These are phyloP conservation scores for Paraleonurus japonicus DNA, from an alignment of 257 asterid genomes.

Conservation along the genomic window DNA sequence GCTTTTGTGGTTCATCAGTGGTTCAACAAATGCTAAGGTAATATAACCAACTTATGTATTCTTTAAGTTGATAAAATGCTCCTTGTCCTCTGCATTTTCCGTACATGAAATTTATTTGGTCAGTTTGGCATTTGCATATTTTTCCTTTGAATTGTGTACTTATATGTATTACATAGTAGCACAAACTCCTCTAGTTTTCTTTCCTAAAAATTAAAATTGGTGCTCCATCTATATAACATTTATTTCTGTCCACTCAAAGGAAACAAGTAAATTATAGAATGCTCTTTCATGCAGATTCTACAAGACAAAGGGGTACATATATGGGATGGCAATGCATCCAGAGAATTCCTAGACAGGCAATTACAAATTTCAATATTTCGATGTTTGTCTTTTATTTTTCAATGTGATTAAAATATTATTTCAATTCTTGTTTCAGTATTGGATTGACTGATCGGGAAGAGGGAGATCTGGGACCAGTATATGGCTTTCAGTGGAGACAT, in stretches of 20 bases:
- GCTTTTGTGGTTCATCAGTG: constrained; percentile 97
- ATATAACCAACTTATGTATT: not conserved
- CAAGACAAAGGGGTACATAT: constrained; percentile 67
- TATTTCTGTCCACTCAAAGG: not conserved
- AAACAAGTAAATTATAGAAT: constrained; percentile 6
- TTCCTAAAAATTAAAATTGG: not conserved
- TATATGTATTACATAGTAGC: not conserved
- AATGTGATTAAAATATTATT: constrained; percentile 20
- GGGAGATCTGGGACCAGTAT: constrained; percentile 80
- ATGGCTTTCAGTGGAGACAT: constrained; percentile 88
- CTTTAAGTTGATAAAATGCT: not conserved
- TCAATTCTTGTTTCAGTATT: constrained; percentile 37
- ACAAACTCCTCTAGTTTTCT: not conserved
- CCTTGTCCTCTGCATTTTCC: constrained; percentile 4
- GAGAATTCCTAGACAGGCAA: constrained; percentile 72
- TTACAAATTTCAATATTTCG: constrained; percentile 8
- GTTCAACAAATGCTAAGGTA: constrained; percentile 96
- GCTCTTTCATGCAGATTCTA: constrained; percentile 44
- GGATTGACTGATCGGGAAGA: constrained; percentile 69
- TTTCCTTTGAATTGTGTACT: not conserved
- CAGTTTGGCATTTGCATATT: not conserved
- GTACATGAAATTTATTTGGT: not conserved
- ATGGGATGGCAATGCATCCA: constrained; percentile 88
- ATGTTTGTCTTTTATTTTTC: constrained; percentile 1
- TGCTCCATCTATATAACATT: not conserved